Evolutionary conservation across 306 rosid species (phyloP).

Genomic region (Acacia acuminata): DNA sequence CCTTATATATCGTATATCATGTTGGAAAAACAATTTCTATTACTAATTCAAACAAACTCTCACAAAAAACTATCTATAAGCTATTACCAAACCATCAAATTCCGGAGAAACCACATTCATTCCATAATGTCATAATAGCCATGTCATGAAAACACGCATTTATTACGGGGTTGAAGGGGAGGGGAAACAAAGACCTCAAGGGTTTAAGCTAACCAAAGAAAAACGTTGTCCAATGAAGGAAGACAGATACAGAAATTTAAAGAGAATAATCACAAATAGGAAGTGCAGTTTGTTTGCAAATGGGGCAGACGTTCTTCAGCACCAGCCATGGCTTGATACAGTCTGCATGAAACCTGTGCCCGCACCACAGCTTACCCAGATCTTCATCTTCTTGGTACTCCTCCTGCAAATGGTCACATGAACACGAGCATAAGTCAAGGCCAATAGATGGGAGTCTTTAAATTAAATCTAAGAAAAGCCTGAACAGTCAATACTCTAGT

Average conservation of each 20-base stretch:
- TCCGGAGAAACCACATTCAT: not conserved
- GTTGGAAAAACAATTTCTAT: too few species aligned
- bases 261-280: not conserved
- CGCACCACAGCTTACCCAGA: conserved; percentile 36
- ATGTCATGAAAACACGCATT: not conserved
- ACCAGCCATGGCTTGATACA: conserved; percentile 44
- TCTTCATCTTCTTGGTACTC: conserved; percentile 32
- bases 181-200: not conserved
- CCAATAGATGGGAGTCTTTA: not conserved
- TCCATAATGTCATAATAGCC: not conserved
- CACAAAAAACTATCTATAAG: too few species aligned
- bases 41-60: too few species aligned
- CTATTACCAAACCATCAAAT: not conserved
- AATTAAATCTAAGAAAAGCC: not conserved
- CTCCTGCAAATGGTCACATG: conserved; percentile 27
- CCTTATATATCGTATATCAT: too few species aligned
- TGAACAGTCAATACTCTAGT: not conserved
- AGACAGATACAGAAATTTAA: not conserved
- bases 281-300: conserved; percentile 30
- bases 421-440: not conserved
- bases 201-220: not conserved
- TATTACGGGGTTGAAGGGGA: not conserved
- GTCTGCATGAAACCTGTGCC: conserved; percentile 32
- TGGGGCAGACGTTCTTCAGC: conserved; percentile 41
- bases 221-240: not conserved